These are phyloP conservation scores for Fraxinus velutina DNA, from an alignment of 305 asterid genomes.

Conservation along the genomic window DNA sequence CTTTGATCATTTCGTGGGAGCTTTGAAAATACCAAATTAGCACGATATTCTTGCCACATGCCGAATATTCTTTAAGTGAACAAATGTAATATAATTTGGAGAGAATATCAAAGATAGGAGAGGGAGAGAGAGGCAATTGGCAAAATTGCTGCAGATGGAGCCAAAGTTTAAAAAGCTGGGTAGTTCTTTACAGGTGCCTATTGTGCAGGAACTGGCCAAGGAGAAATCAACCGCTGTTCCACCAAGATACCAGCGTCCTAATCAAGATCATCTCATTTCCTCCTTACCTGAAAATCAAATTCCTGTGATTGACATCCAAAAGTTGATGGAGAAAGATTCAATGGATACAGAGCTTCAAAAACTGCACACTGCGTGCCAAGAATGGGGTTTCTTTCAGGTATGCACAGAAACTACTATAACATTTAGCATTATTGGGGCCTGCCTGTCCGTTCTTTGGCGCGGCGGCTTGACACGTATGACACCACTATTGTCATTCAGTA, in stretches of 20 bases:
- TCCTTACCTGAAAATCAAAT: slow-evolving; percentile 23
- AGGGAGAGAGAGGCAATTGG: background rate
- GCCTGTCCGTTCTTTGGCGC: background rate
- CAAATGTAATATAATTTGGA: background rate
- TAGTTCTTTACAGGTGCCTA: slow-evolving; percentile 38
- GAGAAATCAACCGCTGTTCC: slow-evolving; percentile 26
- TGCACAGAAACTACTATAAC: background rate
- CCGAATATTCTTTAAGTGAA: background rate
- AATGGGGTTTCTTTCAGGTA: slow-evolving; percentile 43
- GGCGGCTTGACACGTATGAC: background rate
- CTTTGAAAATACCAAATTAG: background rate
- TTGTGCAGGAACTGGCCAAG: slow-evolving; percentile 48
- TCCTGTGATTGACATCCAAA: slow-evolving; percentile 30
- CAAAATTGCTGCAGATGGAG: slow-evolving; percentile 20
- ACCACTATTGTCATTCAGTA: background rate
- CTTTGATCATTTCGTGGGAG: background rate
- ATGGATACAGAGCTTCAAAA: background rate
- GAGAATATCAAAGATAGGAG: background rate
- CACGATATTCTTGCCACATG: background rate
- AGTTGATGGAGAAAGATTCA: slow-evolving; percentile 8
- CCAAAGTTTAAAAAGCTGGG: slow-evolving; percentile 25
- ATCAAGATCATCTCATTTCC: slow-evolving; percentile 18
- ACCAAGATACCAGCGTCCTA: slow-evolving; percentile 38
- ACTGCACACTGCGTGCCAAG: slow-evolving; percentile 23
- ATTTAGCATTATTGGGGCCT: background rate